A percentile compares a stretch with the other conserved stretches of the same genome.
Conservation (phyloP, 1,139 yeast genomes). For the Suhomyces wounanorum region DNA sequence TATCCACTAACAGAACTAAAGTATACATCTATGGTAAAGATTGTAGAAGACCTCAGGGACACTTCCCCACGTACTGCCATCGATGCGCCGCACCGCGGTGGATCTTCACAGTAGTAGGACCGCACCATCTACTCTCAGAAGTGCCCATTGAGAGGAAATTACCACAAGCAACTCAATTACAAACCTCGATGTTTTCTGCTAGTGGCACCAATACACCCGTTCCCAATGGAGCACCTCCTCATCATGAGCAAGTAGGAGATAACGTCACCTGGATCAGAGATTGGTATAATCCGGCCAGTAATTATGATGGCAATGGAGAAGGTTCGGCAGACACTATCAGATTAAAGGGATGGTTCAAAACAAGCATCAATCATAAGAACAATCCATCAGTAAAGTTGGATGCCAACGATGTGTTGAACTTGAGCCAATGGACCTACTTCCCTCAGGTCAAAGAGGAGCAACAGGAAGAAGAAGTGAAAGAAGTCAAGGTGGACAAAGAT, state of each 20-base stretch:
- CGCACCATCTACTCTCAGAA: background rate
- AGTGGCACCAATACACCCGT: conserved; percentile 19
- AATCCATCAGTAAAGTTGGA: conserved; percentile 17
- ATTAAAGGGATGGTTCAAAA: conserved; percentile 47
- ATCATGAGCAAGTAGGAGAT: conserved; percentile 28
- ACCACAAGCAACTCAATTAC: background rate
- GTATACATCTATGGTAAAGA: background rate
- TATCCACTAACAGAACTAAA: background rate
- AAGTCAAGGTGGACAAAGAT: conserved; percentile 16
- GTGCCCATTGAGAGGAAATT: background rate
- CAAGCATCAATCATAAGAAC: conserved; percentile 23
- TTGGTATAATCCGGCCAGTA: conserved; percentile 38
- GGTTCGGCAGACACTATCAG: conserved; percentile 19
- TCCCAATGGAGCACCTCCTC: conserved; percentile 12
- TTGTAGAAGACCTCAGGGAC: background rate
- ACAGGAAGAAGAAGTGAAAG: conserved; percentile 3
- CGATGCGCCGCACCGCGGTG: background rate
- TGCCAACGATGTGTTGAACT: conserved; percentile 32
- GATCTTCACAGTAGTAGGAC: background rate
- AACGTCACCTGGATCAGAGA: conserved; percentile 45
- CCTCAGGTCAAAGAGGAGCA: conserved; percentile 16
- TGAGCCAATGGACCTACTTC: conserved; percentile 32
- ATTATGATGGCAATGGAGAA: conserved; percentile 18
- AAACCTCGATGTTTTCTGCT: conserved; percentile 12
- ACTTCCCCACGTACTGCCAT: background rate